These are phyloP conservation scores for Pseudogymnoascus sp. DNA, from an alignment of 2,329 filamentous ascomycete species.

Conservation along the genomic window DNA sequence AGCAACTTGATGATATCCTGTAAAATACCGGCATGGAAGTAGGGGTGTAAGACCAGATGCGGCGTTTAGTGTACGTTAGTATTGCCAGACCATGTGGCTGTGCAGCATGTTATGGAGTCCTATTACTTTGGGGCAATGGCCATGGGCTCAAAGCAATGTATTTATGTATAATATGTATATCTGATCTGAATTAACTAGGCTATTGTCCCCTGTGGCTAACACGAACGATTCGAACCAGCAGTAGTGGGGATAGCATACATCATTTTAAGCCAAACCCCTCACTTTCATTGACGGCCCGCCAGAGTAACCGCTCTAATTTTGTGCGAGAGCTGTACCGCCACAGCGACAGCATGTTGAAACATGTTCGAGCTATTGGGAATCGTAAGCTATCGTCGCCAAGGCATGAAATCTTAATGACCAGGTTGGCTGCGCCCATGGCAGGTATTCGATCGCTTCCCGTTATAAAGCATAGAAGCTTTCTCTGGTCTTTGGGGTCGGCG, in stretches of 20 bases:
- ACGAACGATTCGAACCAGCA: background rate
- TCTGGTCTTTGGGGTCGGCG: constrained; percentile 60
- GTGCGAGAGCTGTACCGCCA: constrained; percentile 63
- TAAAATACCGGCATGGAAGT: constrained; percentile 1
- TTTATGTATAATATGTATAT: background rate
- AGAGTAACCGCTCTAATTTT: constrained; percentile 65
- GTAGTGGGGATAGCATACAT: constrained; percentile 10
- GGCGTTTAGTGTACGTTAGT: constrained; percentile 10
- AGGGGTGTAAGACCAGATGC: constrained; percentile 1
- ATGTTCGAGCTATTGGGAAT: constrained; percentile 81
- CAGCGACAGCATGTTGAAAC: constrained; percentile 78
- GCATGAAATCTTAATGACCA: constrained; percentile 69
- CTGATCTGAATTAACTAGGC: background rate
- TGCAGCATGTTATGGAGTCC: constrained; percentile 7
- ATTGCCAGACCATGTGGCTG: constrained; percentile 1
- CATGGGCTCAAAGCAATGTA: background rate
- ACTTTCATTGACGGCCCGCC: constrained; percentile 81
- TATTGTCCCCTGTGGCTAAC: background rate
- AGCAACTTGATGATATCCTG: constrained; percentile 10
- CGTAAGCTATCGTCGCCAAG: constrained; percentile 66
- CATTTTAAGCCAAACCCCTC: constrained; percentile 87
- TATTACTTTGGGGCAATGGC: constrained; percentile 9
- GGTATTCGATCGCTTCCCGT: constrained; percentile 88
- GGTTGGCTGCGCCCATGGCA: constrained; percentile 73
- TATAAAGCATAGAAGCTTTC: constrained; percentile 76